Percentiles rank a stretch among this genome's conserved stretches.
These are phyloP conservation scores for Eimeria brunetti DNA, from an alignment of 169 alveolate genomes.

Conservation along the genomic window DNA sequence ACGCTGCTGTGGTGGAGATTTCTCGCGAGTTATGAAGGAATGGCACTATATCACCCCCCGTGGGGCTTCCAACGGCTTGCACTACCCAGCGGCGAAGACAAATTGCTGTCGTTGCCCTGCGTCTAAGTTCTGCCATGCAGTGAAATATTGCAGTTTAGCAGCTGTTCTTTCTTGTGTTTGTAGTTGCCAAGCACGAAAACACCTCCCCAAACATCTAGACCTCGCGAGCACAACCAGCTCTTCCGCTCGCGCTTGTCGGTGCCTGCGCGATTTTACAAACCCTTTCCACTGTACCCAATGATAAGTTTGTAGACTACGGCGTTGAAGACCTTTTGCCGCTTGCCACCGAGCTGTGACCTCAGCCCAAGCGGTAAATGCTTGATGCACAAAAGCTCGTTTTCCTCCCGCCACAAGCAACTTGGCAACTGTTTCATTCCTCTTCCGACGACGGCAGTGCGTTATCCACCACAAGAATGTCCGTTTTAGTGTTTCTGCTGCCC, in stretches of 20 bases:
- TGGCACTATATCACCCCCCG: not conserved
- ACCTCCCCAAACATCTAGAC: not conserved
- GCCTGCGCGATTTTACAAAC: not conserved
- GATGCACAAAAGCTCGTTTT: not conserved
- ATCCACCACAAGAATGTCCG: constrained; percentile 13
- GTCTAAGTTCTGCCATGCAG: constrained; percentile 19
- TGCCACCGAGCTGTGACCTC: constrained; percentile 5
- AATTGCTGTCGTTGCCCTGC: constrained; percentile 40
- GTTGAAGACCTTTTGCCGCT: not conserved
- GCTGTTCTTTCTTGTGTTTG: not conserved
- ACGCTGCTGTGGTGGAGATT: not conserved
- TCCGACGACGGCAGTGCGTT: constrained; percentile 31
- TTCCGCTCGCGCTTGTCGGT: not conserved
- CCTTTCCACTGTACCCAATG: constrained; percentile 28
- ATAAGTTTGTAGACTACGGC: not conserved
- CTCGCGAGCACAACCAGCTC: not conserved
- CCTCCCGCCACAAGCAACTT: not conserved
- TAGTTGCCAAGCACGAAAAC: not conserved
- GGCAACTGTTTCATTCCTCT: not conserved
- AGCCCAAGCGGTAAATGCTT: constrained; percentile 17
- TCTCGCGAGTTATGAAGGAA: not conserved
- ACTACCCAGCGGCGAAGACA: constrained; percentile 65
- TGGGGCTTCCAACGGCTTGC: constrained; percentile 45
- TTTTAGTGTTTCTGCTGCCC: not conserved
- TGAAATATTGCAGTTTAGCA: not conserved